These are phyloP conservation scores for Fusarium heterosporum DNA, from an alignment of 2,329 filamentous ascomycete genomes.

Conservation along the genomic window DNA sequence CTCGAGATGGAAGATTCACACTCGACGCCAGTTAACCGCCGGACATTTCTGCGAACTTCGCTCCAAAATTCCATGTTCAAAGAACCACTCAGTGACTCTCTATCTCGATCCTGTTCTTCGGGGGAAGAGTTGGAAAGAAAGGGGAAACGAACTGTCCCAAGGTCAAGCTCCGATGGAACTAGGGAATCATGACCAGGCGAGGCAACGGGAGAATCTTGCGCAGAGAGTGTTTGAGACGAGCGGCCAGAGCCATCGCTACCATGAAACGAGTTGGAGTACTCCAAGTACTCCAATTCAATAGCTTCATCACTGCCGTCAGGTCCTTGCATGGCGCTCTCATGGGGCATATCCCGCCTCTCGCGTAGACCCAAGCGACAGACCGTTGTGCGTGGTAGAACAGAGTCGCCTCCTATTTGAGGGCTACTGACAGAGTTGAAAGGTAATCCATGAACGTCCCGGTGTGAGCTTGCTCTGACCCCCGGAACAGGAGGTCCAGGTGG, in stretches of 20 bases:
- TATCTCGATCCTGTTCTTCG: neutral
- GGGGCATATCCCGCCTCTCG: neutral
- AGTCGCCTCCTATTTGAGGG: neutral
- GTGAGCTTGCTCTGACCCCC: neutral
- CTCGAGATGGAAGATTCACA: neutral
- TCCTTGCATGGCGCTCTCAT: neutral
- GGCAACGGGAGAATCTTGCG: neutral
- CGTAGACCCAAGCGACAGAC: neutral
- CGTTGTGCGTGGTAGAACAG: neutral
- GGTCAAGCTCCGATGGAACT: neutral
- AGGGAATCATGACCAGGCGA: neutral
- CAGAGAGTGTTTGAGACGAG: neutral
- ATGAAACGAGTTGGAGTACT: neutral
- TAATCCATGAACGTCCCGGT: conserved; percentile 1
- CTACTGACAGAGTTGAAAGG: neutral
- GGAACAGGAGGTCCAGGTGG: neutral
- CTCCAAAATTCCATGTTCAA: neutral
- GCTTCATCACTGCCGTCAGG: neutral
- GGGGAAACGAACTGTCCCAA: neutral
- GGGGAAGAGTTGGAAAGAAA: neutral
- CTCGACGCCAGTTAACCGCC: neutral
- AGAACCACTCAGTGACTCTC: neutral
- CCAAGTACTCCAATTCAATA: too few species aligned
- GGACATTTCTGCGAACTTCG: neutral
- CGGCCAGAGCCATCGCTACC: neutral